Percentiles rank a stretch among this genome's conserved stretches.
phyloP scores from a whole-genome alignment of 2,329 filamentous ascomycete genomes.

The Colletotrichum truncatum region DNA sequence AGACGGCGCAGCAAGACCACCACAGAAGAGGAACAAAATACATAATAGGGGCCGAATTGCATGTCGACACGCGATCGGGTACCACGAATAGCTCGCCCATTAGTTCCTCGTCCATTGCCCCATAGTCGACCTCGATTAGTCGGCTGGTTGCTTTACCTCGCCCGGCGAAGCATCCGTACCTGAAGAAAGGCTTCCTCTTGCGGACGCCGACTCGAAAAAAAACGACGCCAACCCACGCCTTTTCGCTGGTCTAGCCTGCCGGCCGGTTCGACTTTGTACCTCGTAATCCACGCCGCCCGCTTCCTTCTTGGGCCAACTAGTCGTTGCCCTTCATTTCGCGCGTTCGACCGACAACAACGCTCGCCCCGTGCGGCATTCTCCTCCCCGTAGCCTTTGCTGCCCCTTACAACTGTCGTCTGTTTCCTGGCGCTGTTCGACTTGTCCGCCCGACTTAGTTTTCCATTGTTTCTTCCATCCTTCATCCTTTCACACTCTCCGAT shows the following conservation, averaged over 20 bases:
- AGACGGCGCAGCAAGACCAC: neutral
- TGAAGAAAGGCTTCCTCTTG: neutral
- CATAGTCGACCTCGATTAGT: neutral
- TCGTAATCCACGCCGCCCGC: slow-evolving; percentile 24
- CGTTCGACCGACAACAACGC: slow-evolving; percentile 12
- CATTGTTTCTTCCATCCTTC: slow-evolving; percentile 14
- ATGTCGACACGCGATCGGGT: slow-evolving; percentile 19
- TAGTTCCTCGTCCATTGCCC: too few relatives aligned
- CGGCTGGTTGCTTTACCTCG: neutral
- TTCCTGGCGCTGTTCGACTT: neutral
- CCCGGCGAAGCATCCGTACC: neutral
- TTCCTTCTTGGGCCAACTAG: slow-evolving; percentile 26
- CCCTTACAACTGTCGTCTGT: slow-evolving; percentile 22
- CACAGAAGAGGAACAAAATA: neutral
- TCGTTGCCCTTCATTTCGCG: slow-evolving; percentile 28
- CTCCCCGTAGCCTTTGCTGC: slow-evolving; percentile 10
- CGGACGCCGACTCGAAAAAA: slow-evolving; percentile 3
- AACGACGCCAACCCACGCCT: slow-evolving; percentile 24
- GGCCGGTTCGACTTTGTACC: slow-evolving; percentile 8
- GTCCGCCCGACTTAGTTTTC: slow-evolving; percentile 1
- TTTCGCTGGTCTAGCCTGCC: neutral
- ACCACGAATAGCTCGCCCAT: slow-evolving; percentile 7
- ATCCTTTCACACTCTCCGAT: slow-evolving; percentile 16
- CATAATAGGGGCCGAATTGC: slow-evolving; percentile 27
- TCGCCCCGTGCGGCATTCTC: neutral